Conservation (phyloP, 2,329 filamentous ascomycete genomes). For the Alternaria solani region DNA sequence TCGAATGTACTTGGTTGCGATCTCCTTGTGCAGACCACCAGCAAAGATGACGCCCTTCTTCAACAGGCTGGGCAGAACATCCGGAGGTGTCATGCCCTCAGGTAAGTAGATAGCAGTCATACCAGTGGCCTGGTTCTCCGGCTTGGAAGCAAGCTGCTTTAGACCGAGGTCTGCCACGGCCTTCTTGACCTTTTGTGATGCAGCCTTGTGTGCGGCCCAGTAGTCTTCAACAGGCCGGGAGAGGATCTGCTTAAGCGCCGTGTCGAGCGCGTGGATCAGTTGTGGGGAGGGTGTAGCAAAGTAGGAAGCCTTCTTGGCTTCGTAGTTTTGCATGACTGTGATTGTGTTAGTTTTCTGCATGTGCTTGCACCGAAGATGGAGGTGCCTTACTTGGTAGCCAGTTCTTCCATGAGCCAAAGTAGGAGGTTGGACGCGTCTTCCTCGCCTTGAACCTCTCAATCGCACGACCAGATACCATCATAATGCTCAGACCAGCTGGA, state of each 20-base stretch:
- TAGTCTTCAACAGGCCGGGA: constrained; percentile 80
- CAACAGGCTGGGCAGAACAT: constrained; percentile 83
- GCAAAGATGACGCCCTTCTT: constrained; percentile 94
- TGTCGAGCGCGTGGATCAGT: constrained; percentile 91
- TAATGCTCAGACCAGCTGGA: constrained; percentile 91
- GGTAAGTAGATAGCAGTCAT: constrained; percentile 99
- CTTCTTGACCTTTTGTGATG: constrained; percentile 87
- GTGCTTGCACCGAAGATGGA: not conserved
- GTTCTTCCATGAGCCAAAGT: constrained; percentile 97
- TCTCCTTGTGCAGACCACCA: constrained; percentile 94
- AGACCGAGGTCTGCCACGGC: constrained; percentile 81
- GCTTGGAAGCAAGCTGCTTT: constrained; percentile 83
- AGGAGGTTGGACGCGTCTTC: constrained; percentile 82
- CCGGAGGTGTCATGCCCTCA: constrained; percentile 79
- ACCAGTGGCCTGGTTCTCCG: constrained; percentile 91
- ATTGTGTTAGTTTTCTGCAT: constrained; percentile 25
- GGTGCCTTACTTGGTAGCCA: constrained; percentile 79
- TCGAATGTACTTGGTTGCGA: constrained; percentile 89
- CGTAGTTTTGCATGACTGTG: constrained; percentile 96
- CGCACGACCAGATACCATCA: constrained; percentile 90
- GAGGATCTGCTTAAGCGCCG: constrained; percentile 84
- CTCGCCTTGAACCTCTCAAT: constrained; percentile 81
- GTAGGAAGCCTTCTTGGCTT: constrained; percentile 96
- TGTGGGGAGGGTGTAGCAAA: constrained; percentile 97
- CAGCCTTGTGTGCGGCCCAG: constrained; percentile 80